These are phyloP conservation scores for Microbotryum violaceum DNA, from an alignment of 1,284 basidiomycete genomes.

Conservation along the genomic window DNA sequence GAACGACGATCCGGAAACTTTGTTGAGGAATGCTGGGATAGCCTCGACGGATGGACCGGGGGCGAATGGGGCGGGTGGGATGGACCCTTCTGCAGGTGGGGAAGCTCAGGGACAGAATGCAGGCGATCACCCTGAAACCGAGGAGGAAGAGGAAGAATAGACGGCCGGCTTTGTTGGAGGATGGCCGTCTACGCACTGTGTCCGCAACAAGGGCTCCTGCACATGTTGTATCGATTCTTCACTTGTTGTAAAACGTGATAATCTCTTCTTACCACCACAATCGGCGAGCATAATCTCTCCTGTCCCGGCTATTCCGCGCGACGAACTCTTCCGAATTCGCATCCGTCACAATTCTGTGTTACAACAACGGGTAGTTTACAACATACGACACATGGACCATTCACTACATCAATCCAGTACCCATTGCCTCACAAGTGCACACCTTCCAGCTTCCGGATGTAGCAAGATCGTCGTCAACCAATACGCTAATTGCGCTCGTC, in stretches of 20 bases:
- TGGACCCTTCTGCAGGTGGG: constrained; percentile 6
- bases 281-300: too few species aligned
- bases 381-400: too few species aligned
- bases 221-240: too few species aligned
- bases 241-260: too few species aligned
- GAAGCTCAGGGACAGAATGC: constrained; percentile 29
- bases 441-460: constrained; percentile 63
- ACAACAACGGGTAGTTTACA: too few species aligned
- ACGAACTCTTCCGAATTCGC: too few species aligned
- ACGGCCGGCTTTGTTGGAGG: too few species aligned
- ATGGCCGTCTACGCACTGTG: too few species aligned
- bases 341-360: too few species aligned
- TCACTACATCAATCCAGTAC: constrained; percentile 49
- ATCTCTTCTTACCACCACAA: too few species aligned
- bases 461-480: constrained; percentile 61
- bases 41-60: constrained; percentile 11
- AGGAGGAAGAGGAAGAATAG: constrained; percentile 9
- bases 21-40: constrained; percentile 1
- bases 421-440: constrained; percentile 56
- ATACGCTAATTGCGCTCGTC: constrained; percentile 56
- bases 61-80: background rate
- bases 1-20: background rate
- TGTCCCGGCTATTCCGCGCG: too few species aligned
- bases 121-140: constrained; percentile 5
- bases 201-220: too few species aligned